A percentile compares a stretch with the other conserved stretches of the same genome.
phyloP scores from a whole-genome alignment of 345 rosid genomes.

The Lumnitzera racemosa region DNA sequence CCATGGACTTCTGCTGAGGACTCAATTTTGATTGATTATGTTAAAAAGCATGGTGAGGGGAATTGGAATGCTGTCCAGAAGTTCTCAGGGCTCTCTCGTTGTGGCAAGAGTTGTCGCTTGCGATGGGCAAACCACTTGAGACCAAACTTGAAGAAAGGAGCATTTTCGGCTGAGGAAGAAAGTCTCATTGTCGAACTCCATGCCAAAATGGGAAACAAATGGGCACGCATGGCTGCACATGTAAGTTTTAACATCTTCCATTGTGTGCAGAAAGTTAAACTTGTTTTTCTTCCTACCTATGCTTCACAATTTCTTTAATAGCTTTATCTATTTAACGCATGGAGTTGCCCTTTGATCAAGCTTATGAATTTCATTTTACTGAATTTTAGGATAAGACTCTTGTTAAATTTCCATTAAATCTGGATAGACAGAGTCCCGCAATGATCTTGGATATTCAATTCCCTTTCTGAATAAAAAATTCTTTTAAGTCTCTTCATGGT shows the following conservation, averaged over 20 bases:
- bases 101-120: slow-evolving; percentile 97
- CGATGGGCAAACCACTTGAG: slow-evolving; percentile 98
- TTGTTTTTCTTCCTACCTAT: background rate
- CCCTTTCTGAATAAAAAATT: no score
- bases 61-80: slow-evolving; percentile 96
- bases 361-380: no score
- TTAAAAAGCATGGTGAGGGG: slow-evolving; percentile 94
- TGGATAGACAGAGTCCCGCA: no score
- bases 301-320: background rate
- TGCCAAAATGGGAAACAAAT: slow-evolving; percentile 94
- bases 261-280: background rate
- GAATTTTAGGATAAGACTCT: no score
- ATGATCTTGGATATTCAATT: no score
- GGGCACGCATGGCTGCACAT: slow-evolving; percentile 98
- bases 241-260: slow-evolving; percentile 38
- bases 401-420: no score
- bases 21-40: slow-evolving; percentile 75
- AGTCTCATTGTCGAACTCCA: slow-evolving; percentile 83
- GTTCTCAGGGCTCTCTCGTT: slow-evolving; percentile 77
- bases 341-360: no score
- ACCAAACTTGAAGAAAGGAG: slow-evolving; percentile 97
- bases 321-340: no score
- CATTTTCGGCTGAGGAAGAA: slow-evolving; percentile 89
- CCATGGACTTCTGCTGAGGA: slow-evolving; percentile 99
- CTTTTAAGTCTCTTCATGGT: no score